Conservation (phyloP, 1,284 basidiomycete species). For the Microbotryomycetes sp. region DNA sequence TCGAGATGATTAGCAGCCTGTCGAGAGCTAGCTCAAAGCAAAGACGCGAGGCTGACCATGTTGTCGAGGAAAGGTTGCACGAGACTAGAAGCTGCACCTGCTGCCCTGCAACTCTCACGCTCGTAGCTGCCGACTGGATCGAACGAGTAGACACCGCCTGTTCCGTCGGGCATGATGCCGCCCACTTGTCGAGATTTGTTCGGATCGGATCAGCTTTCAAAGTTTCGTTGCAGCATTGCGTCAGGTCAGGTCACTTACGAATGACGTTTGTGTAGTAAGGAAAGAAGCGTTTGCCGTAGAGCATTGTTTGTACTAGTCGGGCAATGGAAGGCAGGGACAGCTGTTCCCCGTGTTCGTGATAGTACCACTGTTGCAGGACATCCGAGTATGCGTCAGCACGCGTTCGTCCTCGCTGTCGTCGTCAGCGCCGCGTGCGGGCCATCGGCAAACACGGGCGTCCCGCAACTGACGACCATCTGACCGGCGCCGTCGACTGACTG, state of each 20-base stretch:
- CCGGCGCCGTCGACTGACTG: conserved; percentile 36
- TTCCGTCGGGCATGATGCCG: conserved; percentile 50
- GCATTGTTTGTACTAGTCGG: conserved; percentile 89
- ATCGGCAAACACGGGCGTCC: not conserved
- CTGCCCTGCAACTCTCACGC: conserved; percentile 85
- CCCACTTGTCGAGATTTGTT: conserved; percentile 24
- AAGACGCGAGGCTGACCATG: conserved; percentile 52
- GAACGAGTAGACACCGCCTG: conserved; percentile 92
- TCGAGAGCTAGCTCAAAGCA: conserved; percentile 34
- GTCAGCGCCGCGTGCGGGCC: not conserved
- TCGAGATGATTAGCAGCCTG: conserved; percentile 1
- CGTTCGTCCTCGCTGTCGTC: no score
- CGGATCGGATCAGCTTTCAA: not conserved
- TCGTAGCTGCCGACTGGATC: conserved; percentile 95
- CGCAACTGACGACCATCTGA: not conserved
- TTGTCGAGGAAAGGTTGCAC: conserved; percentile 95
- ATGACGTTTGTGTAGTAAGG: conserved; percentile 96
- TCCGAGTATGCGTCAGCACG: no score
- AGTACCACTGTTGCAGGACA: conserved; percentile 85
- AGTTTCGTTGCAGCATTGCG: not conserved
- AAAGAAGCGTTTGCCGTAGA: conserved; percentile 89
- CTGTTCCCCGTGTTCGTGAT: conserved; percentile 85
- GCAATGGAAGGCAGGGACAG: conserved; percentile 89
- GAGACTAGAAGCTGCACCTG: conserved; percentile 80
- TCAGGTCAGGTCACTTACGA: conserved; percentile 50